Evolutionary conservation across 208 protist species (phyloP), one percentile per base, ranked within the genome.

Genomic region (Trypanosoma brucei): DNA sequence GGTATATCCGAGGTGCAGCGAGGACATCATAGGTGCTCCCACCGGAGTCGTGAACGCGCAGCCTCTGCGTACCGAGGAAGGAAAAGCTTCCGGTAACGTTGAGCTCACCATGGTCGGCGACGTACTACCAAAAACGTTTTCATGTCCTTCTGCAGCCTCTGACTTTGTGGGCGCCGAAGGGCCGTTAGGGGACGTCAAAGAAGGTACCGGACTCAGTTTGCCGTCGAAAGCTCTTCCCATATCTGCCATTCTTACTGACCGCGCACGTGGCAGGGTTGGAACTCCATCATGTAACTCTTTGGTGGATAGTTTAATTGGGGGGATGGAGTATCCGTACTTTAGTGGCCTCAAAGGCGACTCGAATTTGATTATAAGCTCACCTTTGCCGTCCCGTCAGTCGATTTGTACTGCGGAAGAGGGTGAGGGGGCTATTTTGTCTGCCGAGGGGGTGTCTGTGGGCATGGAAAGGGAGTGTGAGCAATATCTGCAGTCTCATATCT

Each of bases 221-320:
- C 1, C 61, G 65, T 11, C 30, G 42, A 46, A 46, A 11, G 11
- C 8, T 6, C 11, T 46, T 11, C 42, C 42, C 42, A 14, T 6
- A 6, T 46, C 42, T 14, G 8, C 6, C 6, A 46, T 6, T 46
- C 11, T 46, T 6, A 6, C 11, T 46, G 42, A 11, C 11, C 42
- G 42, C 42, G 8, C 8, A 11, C 11, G 57, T 5, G 75, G 65
- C 7, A 73, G 70, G 39, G 69, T 60, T 0, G 56, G 71, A n/a
- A 76, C 73, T 49, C 62, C 66, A 11, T 14, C 42, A 46, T 11
- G 42, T 46, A 46, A 11, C 42, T 46, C 42, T 46, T 11, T 11
- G 11, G 6, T 46, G 42, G 42, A 46, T 11, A 46, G 42, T 46
- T 46, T 46, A 46, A 46, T 46, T 6, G 42, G 11, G 42, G 42